These are phyloP conservation scores for Pisolithus orientalis DNA, from an alignment of 768 basidiomycete genomes.

Conservation along the genomic window DNA sequence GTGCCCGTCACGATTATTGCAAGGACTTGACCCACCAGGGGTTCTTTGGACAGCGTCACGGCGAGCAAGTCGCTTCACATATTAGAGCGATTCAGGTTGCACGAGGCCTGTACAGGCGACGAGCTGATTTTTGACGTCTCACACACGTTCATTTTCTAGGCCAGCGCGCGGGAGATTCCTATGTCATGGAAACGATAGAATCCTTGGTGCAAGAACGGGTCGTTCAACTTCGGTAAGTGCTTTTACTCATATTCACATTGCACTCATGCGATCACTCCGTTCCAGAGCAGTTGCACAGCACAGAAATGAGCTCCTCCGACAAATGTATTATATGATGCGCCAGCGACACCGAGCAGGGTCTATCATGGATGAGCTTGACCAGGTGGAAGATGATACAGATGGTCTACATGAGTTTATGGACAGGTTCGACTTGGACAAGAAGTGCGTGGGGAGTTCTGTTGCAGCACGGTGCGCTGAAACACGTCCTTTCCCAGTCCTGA, in stretches of 20 bases:
- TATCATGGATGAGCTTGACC: constrained; percentile 31
- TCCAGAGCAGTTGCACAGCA: constrained; percentile 55
- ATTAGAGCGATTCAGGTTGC: neutral
- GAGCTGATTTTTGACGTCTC: neutral
- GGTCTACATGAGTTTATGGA: constrained; percentile 46
- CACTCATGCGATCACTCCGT: neutral
- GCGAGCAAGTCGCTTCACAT: too few species aligned
- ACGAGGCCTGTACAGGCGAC: neutral
- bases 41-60: too few species aligned
- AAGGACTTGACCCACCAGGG: too few species aligned
- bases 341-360: constrained; percentile 42
- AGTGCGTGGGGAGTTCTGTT: constrained; percentile 32
- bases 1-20: too few species aligned
- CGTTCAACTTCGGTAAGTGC: constrained; percentile 27
- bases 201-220: constrained; percentile 32
- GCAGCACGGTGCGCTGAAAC: constrained; percentile 1
- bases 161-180: constrained; percentile 2
- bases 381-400: constrained; percentile 26
- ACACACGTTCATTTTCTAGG: neutral
- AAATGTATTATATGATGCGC: constrained; percentile 65
- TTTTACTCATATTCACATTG: neutral
- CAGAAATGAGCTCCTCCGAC: constrained; percentile 63
- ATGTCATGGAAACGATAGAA: constrained; percentile 25
- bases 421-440: constrained; percentile 46
- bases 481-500: constrained; percentile 29